Evolutionary conservation across 73 alveolate species (phyloP).

Genomic region (Paramecium primaurelia): DNA sequence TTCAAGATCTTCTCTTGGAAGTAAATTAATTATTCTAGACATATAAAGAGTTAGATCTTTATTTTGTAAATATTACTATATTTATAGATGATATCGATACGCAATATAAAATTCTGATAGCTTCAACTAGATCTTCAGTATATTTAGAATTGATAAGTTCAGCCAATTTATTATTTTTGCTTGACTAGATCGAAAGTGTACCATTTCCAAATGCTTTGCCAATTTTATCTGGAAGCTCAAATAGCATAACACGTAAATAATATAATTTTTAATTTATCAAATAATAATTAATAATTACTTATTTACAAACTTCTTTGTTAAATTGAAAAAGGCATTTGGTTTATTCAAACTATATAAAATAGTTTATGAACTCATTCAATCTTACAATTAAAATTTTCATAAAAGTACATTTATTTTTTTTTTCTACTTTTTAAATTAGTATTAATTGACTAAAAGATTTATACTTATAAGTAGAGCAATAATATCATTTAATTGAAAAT

Average conservation of each 20-base stretch:
- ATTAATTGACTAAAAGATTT: neutral
- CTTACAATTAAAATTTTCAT: neutral
- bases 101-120: neutral
- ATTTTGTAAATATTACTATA: neutral
- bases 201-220: neutral
- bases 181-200: neutral
- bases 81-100: neutral
- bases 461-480: no score
- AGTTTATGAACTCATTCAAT: neutral
- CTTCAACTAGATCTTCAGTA: conserved; percentile 1
- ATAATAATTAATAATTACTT: neutral
- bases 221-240: neutral
- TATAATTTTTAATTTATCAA: neutral
- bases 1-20: conserved; percentile 32
- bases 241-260: neutral
- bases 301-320: neutral
- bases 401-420: no score
- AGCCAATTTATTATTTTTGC: neutral
- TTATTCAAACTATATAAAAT: neutral
- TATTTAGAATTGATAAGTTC: conserved; percentile 24
- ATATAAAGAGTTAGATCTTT: conserved; percentile 35
- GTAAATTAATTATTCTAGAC: conserved; percentile 33
- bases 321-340: neutral
- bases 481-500: no score
- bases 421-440: no score